These are phyloP conservation scores for Saccharomycopsis hybrid DNA, from an alignment of 1,139 yeast species.

Conservation along the genomic window DNA sequence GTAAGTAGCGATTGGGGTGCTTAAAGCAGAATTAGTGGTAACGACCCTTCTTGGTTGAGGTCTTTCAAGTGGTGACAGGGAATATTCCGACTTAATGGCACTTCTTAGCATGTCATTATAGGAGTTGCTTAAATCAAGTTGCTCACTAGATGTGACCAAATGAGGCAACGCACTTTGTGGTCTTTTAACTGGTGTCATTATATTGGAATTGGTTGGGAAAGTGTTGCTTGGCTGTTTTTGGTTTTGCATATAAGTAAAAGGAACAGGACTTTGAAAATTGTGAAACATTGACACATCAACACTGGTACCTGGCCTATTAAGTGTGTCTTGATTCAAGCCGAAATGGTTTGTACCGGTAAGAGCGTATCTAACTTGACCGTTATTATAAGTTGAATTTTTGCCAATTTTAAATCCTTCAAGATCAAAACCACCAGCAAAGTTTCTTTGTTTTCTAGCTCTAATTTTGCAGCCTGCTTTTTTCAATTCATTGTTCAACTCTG, in stretches of 20 bases:
- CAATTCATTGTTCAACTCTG: slow-evolving; percentile 30
- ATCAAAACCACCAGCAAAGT: slow-evolving; percentile 1
- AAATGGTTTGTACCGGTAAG: slow-evolving; percentile 17
- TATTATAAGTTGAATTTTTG: slow-evolving; percentile 14
- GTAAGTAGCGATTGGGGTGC: not conserved
- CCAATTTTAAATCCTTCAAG: slow-evolving; percentile 15
- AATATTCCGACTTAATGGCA: not conserved
- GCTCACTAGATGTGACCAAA: slow-evolving; percentile 16
- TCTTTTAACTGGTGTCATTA: slow-evolving; percentile 19
- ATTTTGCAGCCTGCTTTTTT: slow-evolving; percentile 32
- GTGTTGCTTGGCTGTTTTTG: not conserved
- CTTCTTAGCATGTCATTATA: slow-evolving; percentile 14
- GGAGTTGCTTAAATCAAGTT: slow-evolving; percentile 1
- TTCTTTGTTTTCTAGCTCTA: slow-evolving; percentile 29
- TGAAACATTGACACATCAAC: slow-evolving; percentile 18
- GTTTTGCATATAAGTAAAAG: not conserved
- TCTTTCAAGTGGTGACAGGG: slow-evolving; percentile 14
- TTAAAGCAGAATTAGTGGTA: not conserved
- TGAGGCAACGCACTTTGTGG: slow-evolving; percentile 22
- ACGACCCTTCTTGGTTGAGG: slow-evolving; percentile 15
- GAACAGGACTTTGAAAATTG: slow-evolving; percentile 4
- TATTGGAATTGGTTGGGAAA: not conserved
- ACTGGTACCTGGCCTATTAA: slow-evolving; percentile 18
- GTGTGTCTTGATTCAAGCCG: slow-evolving; percentile 15
- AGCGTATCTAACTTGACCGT: slow-evolving; percentile 11